phyloP scores from a whole-genome alignment of 2,329 filamentous ascomycete species.

The Aspergillus hortae region DNA sequence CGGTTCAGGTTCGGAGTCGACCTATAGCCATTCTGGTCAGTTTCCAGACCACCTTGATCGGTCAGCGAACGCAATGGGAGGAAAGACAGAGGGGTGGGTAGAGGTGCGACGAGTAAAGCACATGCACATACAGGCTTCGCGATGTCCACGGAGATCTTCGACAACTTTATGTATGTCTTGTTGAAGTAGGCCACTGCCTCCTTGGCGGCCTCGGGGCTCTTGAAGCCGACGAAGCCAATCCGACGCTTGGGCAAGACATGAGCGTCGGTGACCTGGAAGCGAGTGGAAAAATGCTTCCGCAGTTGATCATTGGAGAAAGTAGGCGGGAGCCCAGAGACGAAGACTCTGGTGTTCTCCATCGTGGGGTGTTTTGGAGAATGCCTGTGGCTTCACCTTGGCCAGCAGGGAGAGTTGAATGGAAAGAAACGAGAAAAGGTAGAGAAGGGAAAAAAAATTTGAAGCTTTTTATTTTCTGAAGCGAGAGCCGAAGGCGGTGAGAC shows the following conservation, averaged over 20 bases:
- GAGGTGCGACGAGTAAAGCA: constrained; percentile 8
- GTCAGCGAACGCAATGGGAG: constrained; percentile 34
- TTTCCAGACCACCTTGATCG: constrained; percentile 37
- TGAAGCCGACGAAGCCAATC: constrained; percentile 95
- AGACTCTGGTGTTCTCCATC: constrained; percentile 74
- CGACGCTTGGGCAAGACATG: constrained; percentile 85
- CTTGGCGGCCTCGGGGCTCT: constrained; percentile 72
- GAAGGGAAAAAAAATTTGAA: constrained; percentile 7
- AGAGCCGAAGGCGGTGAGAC: constrained; percentile 32
- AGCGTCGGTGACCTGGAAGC: constrained; percentile 78
- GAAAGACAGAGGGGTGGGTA: background rate
- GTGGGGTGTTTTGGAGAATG: constrained; percentile 39
- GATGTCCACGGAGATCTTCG: constrained; percentile 83
- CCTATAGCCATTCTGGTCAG: constrained; percentile 39
- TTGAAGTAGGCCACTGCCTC: constrained; percentile 94
- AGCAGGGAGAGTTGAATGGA: constrained; percentile 11
- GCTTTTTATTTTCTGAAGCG: constrained; percentile 20
- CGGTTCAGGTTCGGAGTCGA: constrained; percentile 34
- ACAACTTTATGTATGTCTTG: constrained; percentile 92
- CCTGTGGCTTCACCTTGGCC: constrained; percentile 17
- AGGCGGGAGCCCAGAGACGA: constrained; percentile 72
- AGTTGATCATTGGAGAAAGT: constrained; percentile 81
- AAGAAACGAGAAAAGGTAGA: constrained; percentile 14
- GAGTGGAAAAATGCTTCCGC: constrained; percentile 79
- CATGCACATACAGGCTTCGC: constrained; percentile 67